Base-by-base conservation (phyloP, 306 rosid genomes). In the Quercus bicolor region DNA sequence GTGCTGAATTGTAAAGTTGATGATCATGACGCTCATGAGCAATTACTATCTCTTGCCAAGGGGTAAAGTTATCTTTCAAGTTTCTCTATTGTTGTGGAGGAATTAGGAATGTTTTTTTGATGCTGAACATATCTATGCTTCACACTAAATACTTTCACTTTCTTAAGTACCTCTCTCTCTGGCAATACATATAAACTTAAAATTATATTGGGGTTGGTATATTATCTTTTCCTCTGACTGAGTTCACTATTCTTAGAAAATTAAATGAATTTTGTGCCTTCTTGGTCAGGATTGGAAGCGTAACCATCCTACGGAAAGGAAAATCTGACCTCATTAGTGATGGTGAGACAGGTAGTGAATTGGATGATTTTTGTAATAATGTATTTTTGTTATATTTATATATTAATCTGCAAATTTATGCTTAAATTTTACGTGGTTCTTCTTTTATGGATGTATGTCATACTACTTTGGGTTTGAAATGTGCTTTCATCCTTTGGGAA, bases 221-320 rank as follows among this genome's bases (percentile, higher is more conserved):
- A 19, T 34, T 3, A 18, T 12, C 20, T 20, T 77, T 60, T 55
- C 60, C 34, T 37, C 6, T n/a, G 16, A 34, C 60, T 75, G 45
- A 68, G 45, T 33, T 68, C 56, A 10, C 9, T 43, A 59, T 26
- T 75, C 69, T 33, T 43, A 55, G 78, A 77, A 34, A 76, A 80
- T 81, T 75, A 55, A 64, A 26, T 70, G 55, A 77, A 80, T 19
- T 56, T 77, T 81, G 69, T 68, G 33, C 57, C 18, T 76, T 73
- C 24, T 79, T 82, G 87, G 82, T 83, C 93, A 94, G 97, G 88
- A 89, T 92, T 86, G 97, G 97, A 29, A 90, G 94, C 74, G 89
- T 94, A 77, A 90, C 96, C 65, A 86, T 94, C 76, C 90, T 94
- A 21, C 84, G 84, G 85, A 94, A 94, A 79, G 98, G 97, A 84